Evolutionary conservation across 208 protist species (phyloP), one percentile per base, ranked within the genome.

Genomic region (Zelonia costaricensis): DNA sequence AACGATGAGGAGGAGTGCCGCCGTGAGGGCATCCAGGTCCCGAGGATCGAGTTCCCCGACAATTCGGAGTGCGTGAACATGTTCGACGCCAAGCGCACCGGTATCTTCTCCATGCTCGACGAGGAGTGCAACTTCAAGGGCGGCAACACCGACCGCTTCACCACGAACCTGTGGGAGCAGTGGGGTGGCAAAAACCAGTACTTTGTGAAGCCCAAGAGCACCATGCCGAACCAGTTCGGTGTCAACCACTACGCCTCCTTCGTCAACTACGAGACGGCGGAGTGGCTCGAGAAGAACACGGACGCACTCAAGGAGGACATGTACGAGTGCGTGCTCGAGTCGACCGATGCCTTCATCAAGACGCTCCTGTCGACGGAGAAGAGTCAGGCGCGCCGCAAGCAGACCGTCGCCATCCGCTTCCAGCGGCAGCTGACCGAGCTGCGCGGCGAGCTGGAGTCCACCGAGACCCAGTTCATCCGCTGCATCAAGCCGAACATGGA

Each of bases 401-500:
- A 88, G 62, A 97, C 89, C 18, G 86, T 97, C 48, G 80, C 84
- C 13, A 82, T 84, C 25, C 81, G 76, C 58, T 97, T 97, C 68
- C 79, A 92, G 67, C 44, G 72, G 25, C 89, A 96, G 63, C 84
- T 98, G 22, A 48, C 49, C 6, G 63, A 76, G 18, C 74, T 98
- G 7, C 85, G 91, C 61, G 49, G 16, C 2, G 78, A 88, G 48
- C 80, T 98, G 39, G 79, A 92, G 75, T 86, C 80, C 18, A 95
- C 93, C 15, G 76, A 94, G 58, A 93, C 92, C n/a, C 91, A 96
- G 52, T 98, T 98, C 63, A 94, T 98, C 25, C 85, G 94, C 30
- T 97, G 92, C 81, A 94, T 98, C 62, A 97, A 96, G 65, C 93
- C 94, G 5, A 98, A 98, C 74, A 78, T 75, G 70, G 61, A 78